Base-by-base conservation (phyloP, 139 green algal genomes). In the Yamagishiella unicocca region DNA sequence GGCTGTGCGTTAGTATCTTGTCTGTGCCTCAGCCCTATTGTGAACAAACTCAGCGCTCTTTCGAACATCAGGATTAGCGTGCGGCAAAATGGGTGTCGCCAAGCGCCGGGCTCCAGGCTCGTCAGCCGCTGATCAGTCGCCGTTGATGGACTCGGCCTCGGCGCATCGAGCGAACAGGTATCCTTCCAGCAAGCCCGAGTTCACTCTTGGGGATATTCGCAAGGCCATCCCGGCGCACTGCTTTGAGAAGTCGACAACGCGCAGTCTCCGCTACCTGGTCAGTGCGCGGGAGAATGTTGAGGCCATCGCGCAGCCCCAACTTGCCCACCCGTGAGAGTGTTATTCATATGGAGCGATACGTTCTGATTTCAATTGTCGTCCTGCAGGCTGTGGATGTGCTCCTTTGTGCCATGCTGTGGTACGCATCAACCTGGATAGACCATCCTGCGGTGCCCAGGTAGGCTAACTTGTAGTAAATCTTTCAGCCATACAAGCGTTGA, bases 151-250 rank as follows among this genome's bases (percentile, higher is more conserved):
- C 61, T 37, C 61, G 9, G 61, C 22, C 37, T n/a, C 22, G 68
- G 68, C 22, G 25, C 24, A 42, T 2, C 42, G 40, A 55, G 27
- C 54, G 31, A 68, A 73, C n/a, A 35, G 89, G 19, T 80, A 84
- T 37, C 90, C 87, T 37, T 68, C 84, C 2, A 82, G 45, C 2
- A 85, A 88, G 37, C 94, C 94, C 1, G 80, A 84, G 6, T 98
- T 98, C 83, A 98, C 92, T 0, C 53, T 98, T 1, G 90, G 81
- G 5, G 90, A 95, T 2, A 89, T 98, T 53, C 87, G 94, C 31
- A 89, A 90, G 27, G 96, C 96, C 22, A 97, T 98, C 42, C 96
- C 96, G 35, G 45, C 79, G 35, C 94, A 98, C 78, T 99, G 96
- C 88, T 98, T 98, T 82, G 58, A 98, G 75, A 90, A 93, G 25